Conservation (phyloP, 2,329 filamentous ascomycete species). For the Hymenoscyphus fraxineus region DNA sequence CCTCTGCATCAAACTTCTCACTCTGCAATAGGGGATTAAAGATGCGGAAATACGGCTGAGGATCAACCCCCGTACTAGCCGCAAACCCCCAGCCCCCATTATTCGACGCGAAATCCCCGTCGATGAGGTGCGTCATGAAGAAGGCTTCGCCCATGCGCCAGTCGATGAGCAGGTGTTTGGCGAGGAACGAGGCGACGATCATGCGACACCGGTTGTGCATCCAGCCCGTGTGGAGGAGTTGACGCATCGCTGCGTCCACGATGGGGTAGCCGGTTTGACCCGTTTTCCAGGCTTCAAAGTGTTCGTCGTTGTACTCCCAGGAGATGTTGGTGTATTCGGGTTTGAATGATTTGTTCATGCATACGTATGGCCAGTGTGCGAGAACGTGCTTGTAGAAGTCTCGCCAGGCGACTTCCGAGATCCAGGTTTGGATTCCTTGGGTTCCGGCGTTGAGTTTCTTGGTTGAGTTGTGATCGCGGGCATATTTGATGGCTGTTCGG, state of each 20-base stretch:
- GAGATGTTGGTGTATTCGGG: conserved; percentile 76
- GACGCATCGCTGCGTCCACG: conserved; percentile 82
- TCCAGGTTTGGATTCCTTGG: conserved; percentile 67
- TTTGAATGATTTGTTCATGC: conserved; percentile 77
- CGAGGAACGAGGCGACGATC: conserved; percentile 76
- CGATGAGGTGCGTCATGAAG: conserved; percentile 68
- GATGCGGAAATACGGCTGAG: conserved; percentile 85
- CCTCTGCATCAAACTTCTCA: conserved; percentile 77
- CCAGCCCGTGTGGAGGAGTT: conserved; percentile 63
- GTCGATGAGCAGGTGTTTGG: conserved; percentile 77
- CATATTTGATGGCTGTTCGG: conserved; percentile 61
- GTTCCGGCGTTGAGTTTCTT: conserved; percentile 64
- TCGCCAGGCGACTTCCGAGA: conserved; percentile 79
- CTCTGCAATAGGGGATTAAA: conserved; percentile 85
- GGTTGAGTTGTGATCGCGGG: conserved; percentile 58
- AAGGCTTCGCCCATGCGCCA: conserved; percentile 79
- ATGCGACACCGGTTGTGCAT: conserved; percentile 87
- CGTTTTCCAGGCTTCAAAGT: conserved; percentile 70
- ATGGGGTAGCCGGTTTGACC: conserved; percentile 78
- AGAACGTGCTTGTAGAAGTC: conserved; percentile 88
- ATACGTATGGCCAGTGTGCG: conserved; percentile 79
- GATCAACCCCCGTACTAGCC: conserved; percentile 74
- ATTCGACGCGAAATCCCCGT: conserved; percentile 36
- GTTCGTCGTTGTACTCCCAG: conserved; percentile 71
- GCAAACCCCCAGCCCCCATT: conserved; percentile 36